Evolutionary conservation across 108 stramenopile species (phyloP).

Genomic region (Cyclotella atomus): DNA sequence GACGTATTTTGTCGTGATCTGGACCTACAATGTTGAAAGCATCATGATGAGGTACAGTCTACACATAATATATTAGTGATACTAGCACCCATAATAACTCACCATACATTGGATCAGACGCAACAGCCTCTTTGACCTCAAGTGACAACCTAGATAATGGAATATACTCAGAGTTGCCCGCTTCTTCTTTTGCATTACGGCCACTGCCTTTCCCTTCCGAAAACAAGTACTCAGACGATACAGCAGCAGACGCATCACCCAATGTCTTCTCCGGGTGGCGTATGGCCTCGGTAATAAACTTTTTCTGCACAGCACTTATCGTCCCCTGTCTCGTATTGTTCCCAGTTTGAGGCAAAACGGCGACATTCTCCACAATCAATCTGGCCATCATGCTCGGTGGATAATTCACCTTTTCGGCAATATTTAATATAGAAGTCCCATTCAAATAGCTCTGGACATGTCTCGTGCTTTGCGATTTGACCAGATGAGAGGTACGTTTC

Average conservation of each 20-base stretch:
- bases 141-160: constrained; percentile 59
- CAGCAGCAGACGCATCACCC: constrained; percentile 36
- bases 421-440: constrained; percentile 57
- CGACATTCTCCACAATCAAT: constrained; percentile 66
- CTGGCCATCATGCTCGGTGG: constrained; percentile 74
- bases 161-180: neutral
- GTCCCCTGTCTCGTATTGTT: constrained; percentile 1
- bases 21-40: constrained; percentile 34
- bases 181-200: neutral
- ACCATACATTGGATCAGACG: constrained; percentile 80
- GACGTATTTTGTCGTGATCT: constrained; percentile 59
- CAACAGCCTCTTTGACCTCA: constrained; percentile 70
- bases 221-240: constrained; percentile 55
- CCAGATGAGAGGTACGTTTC: constrained; percentile 50
- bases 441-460: constrained; percentile 52
- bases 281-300: constrained; percentile 60
- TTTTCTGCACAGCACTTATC: neutral
- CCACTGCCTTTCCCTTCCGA: constrained; percentile 50
- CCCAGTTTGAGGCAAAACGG: neutral
- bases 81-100: neutral
- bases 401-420: constrained; percentile 65
- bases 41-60: neutral
- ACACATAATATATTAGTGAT: neutral
- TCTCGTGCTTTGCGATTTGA: constrained; percentile 39
- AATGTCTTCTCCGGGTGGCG: constrained; percentile 59